These are phyloP conservation scores for Saccharomyces jurei DNA, from an alignment of 805 yeast genomes.

Conservation along the genomic window DNA sequence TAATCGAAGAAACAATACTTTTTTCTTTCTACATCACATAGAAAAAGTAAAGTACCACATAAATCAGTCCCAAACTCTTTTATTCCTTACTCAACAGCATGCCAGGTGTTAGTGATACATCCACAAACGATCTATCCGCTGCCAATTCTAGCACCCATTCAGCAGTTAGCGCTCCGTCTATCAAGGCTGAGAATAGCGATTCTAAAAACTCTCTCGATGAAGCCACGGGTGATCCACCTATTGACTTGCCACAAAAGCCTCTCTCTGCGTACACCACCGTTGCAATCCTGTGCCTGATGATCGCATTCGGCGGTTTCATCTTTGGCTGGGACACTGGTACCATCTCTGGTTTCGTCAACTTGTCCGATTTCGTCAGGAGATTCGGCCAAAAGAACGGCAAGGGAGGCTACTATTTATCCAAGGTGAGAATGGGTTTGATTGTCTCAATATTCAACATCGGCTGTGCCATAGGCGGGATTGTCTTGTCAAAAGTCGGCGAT, in stretches of 20 bases:
- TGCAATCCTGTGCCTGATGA: constrained; percentile 17
- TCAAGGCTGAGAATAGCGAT: not conserved
- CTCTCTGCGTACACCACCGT: constrained; percentile 23
- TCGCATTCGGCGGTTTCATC: constrained; percentile 30
- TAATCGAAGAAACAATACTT: not conserved
- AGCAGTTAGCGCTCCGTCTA: not conserved
- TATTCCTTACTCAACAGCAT: not conserved
- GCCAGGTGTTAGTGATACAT: not conserved
- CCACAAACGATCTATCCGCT: not conserved
- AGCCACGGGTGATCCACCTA: not conserved
- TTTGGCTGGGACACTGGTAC: constrained; percentile 79
- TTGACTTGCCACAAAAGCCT: constrained; percentile 23
- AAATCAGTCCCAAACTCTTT: not conserved
- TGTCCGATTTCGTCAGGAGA: constrained; percentile 43
- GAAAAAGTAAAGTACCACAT: not conserved
- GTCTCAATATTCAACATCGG: constrained; percentile 61
- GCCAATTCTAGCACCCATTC: not conserved
- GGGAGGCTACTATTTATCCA: constrained; percentile 41
- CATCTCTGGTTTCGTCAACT: constrained; percentile 56
- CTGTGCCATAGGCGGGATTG: constrained; percentile 63
- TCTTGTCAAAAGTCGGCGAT: constrained; percentile 52
- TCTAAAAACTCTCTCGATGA: not conserved
- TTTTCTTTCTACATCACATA: not conserved
- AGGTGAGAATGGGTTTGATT: constrained; percentile 47
- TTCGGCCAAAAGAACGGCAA: constrained; percentile 42